Evolutionary conservation across 2,329 filamentous ascomycete species (phyloP), one percentile per base, ranked within the genome.

Genomic region (Capronia coronata): DNA sequence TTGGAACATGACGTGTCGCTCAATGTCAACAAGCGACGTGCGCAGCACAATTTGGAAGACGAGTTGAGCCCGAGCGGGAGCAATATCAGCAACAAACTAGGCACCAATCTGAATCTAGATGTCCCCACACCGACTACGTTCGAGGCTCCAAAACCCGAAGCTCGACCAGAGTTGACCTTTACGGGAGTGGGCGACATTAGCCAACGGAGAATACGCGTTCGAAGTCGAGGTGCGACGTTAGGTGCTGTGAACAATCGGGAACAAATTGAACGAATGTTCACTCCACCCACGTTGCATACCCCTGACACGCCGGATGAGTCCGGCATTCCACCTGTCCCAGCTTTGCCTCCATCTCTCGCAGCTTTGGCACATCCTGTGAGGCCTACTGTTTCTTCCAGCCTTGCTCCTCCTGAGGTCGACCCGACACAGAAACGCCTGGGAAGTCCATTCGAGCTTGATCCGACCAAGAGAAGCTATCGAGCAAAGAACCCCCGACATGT

Each of bases 181-280:
- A 59, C 58, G 11, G 59, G 59, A 25, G 48, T 49, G 42, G 57
- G 57, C 22, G 74, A 79, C 51, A 69, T 71, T 8, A 74, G 75
- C 46, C 73, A 78, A 57, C 75, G 76, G 48, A 75, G 78, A 23
- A 73, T 80, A 9, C 76, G 80, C 21, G 74, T 80, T 27, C 75
- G 80, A 34, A 80, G 75, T 58, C 76, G 80, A 37, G 80, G 80
- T 47, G 81, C 80, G 59, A 83, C 78, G 40, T 71, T 78, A 19
- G 76, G 79, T 43, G 76, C 79, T 45, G 73, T 78, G 51, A 71
- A 71, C 54, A 71, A 71, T 22, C 69, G 73, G 44, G 73, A 58
- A 65, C 70, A 74, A 45, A 68, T 82, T 27, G 70, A 77, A 38
- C 71, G 74, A 49, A 67, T 81, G 2, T 79, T 81, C 60, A 75